Evolutionary conservation across 805 yeast genomes (phyloP), one percentile per base, ranked within the genome.

Genomic region (Zygosaccharomyces gambellarensis): DNA sequence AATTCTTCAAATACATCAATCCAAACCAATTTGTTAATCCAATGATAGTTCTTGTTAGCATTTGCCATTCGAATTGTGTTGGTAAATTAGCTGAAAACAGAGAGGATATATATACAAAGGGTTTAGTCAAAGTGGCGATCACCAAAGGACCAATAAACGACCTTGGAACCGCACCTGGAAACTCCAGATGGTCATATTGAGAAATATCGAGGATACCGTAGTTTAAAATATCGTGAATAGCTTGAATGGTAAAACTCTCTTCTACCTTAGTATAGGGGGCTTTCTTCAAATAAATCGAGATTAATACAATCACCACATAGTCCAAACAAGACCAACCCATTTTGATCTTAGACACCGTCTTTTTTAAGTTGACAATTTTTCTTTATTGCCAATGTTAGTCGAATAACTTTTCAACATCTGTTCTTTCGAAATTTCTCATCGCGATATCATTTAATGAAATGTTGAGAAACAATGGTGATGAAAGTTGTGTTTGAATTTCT

Each of bases 181-280:
- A 92, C 46, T 73, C 66, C 6, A 73, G 53, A 64, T 92, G 98
- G 62, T 92, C 97, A 62, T 77, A 92, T 43, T 70, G 53, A 1
- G 68, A 52, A 1, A 76, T 12, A 51, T 68, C 68, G 22, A 50
- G 54, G 2, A 63, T 30, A 5, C 96, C 97, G 62, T 80, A 75
- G 54, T 77, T 76, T 44, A 87, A 54, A 39, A 90, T 73, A 60
- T 92, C 97, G 62, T 90, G 90, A 38, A 88, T 73, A 0, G 97
- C 97, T 60, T 92, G 97, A 40, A 87, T 72, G 58, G 84, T 87
- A 74, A 92, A 92, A 27, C 96, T 87, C 65, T 92, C 98, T 64
- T 92, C 97, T 0, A 92, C 97, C 68, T 92, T 92, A 1, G 97
- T 85, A 67, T 71, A 88, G 0, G 97, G 97, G 0, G 96, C 76